phyloP scores from a whole-genome alignment of 306 rosid species.

The Phaseolus lunatus region DNA sequence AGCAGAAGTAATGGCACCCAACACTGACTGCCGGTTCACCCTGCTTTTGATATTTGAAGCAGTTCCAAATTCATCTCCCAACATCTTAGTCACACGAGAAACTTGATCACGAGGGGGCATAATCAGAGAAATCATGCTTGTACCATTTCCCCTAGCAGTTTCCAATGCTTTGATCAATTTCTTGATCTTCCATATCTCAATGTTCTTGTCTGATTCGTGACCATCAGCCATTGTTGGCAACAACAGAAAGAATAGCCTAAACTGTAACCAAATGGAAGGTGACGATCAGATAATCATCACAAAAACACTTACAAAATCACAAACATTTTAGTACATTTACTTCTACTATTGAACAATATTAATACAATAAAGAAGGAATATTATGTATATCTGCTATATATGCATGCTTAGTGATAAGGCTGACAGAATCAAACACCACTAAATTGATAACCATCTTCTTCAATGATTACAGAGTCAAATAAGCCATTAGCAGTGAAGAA shows the following conservation, averaged over 20 bases:
- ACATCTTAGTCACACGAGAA: slow-evolving; percentile 92
- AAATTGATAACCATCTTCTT: slow-evolving; percentile 4
- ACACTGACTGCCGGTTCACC: slow-evolving; percentile 88
- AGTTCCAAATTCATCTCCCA: slow-evolving; percentile 95
- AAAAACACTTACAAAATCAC: slow-evolving; percentile 21
- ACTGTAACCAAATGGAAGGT: not conserved
- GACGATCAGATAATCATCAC: slow-evolving; percentile 6
- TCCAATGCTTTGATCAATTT: slow-evolving; percentile 88
- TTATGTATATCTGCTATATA: slow-evolving; percentile 12
- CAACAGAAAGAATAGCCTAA: slow-evolving; percentile 34
- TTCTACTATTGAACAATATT: not conserved
- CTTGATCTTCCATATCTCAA: slow-evolving; percentile 95
- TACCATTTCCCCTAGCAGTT: slow-evolving; percentile 91
- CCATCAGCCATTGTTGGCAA: slow-evolving; percentile 65
- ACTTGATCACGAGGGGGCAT: slow-evolving; percentile 96
- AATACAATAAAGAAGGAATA: slow-evolving; percentile 14
- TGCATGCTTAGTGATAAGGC: not conserved
- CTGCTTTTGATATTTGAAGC: slow-evolving; percentile 93
- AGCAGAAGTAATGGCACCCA: slow-evolving; percentile 90
- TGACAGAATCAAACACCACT: slow-evolving; percentile 16
- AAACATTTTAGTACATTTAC: not conserved
- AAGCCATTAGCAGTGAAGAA: slow-evolving; percentile 9
- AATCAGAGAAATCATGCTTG: slow-evolving; percentile 93
- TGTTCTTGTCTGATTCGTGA: slow-evolving; percentile 89
- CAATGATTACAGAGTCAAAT: not conserved